These are phyloP conservation scores for Glaciozyma martinii DNA, from an alignment of 768 basidiomycete species.

Conservation along the genomic window DNA sequence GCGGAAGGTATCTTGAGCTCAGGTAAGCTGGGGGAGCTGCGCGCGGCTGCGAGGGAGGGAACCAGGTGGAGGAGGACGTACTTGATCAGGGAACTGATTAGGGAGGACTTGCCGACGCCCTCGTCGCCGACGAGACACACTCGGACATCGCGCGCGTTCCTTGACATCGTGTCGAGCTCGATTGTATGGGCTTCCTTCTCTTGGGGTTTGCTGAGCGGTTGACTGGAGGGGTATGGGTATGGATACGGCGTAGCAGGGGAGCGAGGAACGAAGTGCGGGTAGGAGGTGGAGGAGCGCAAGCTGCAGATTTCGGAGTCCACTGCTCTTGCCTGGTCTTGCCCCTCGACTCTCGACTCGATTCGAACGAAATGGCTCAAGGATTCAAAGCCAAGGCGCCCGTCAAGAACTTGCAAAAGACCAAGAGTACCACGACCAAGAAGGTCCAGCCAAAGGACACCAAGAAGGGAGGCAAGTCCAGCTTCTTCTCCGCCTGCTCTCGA, in stretches of 20 bases:
- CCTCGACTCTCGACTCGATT: neutral
- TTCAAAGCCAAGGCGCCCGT: slow-evolving; percentile 18
- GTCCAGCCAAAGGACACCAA: slow-evolving; percentile 18
- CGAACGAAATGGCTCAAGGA: slow-evolving; percentile 22
- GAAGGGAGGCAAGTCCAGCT: slow-evolving; percentile 14
- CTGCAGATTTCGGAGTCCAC: neutral
- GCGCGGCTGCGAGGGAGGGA: neutral
- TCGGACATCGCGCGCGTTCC: slow-evolving; percentile 62
- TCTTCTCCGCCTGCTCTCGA: neutral
- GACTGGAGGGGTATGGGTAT: neutral
- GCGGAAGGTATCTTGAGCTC: neutral
- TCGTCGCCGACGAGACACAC: slow-evolving; percentile 92
- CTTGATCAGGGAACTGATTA: slow-evolving; percentile 71
- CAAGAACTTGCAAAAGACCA: slow-evolving; percentile 7
- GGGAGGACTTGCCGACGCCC: slow-evolving; percentile 93
- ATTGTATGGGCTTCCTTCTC: no score
- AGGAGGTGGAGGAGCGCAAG: neutral
- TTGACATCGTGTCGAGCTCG: no score
- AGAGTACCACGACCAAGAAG: slow-evolving; percentile 21
- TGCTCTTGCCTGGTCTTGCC: neutral
- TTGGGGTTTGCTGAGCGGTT: neutral
- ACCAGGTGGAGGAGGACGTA: slow-evolving; percentile 1
- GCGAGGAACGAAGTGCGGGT: no score
- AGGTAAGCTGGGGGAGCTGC: neutral
- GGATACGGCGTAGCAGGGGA: no score